A percentile compares a stretch with the other conserved stretches of the same genome.
Evolutionary conservation across 2,329 filamentous ascomycete genomes (phyloP).

Genomic region (Aspergillaceae sp.): DNA sequence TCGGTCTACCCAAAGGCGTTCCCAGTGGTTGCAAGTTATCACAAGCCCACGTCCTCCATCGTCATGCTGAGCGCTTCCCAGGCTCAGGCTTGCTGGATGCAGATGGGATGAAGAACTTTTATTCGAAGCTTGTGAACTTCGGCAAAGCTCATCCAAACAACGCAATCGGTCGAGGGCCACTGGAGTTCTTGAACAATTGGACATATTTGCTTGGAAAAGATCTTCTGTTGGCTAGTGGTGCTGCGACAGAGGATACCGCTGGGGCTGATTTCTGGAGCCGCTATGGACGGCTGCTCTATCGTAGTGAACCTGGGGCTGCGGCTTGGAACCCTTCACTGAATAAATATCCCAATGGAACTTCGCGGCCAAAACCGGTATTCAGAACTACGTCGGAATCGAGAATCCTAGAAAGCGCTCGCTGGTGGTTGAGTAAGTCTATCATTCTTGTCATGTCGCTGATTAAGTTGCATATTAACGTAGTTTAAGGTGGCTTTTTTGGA

Average conservation of each 20-base stretch:
- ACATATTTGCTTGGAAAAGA: constrained; percentile 39
- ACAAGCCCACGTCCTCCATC: constrained; percentile 47
- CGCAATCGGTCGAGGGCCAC: constrained; percentile 37
- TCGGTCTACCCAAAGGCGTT: constrained; percentile 33
- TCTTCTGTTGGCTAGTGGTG: constrained; percentile 42
- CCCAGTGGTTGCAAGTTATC: constrained; percentile 50
- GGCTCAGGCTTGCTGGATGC: constrained; percentile 43
- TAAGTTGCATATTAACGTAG: constrained; percentile 14
- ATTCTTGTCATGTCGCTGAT: constrained; percentile 28
- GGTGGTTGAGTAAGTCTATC: constrained; percentile 40
- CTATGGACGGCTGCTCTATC: constrained; percentile 47
- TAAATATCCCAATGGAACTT: constrained; percentile 38
- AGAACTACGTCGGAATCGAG: constrained; percentile 48
- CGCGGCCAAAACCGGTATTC: constrained; percentile 42
- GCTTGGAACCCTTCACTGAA: constrained; percentile 39
- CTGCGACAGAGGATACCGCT: constrained; percentile 41
- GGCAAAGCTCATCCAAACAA: constrained; percentile 27
- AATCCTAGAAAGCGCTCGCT: constrained; percentile 43
- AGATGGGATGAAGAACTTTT: constrained; percentile 42
- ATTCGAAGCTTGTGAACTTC: constrained; percentile 41
- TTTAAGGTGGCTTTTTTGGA: constrained; percentile 22
- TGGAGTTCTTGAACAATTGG: constrained; percentile 48
- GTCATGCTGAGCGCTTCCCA: constrained; percentile 48
- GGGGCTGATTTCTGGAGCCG: constrained; percentile 48
- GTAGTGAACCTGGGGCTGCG: constrained; percentile 40